Conservation (phyloP, 768 basidiomycete genomes). For the Mycena olivaceomarginata region DNA sequence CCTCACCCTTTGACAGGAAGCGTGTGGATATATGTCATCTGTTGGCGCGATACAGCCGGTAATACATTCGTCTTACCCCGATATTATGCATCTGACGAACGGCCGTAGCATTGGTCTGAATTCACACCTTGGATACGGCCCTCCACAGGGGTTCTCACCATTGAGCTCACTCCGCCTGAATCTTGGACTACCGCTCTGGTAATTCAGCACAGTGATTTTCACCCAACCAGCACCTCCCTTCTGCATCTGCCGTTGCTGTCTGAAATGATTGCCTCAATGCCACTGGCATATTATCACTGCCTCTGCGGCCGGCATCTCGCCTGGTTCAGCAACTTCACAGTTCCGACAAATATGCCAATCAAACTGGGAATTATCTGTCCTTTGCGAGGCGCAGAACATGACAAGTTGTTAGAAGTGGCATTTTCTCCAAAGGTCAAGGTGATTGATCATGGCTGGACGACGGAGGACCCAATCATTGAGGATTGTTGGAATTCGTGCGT, state of each 20-base stretch:
- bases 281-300: not conserved
- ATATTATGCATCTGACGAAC: not conserved
- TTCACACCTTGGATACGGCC: constrained; percentile 14
- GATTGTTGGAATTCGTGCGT: no score
- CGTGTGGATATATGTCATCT: no score
- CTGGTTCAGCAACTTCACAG: not conserved
- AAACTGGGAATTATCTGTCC: not conserved
- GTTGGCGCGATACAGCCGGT: no score
- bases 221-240: not conserved
- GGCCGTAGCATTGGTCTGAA: not conserved
- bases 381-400: not conserved
- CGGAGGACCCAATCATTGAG: no score
- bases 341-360: not conserved
- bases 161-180: constrained; percentile 13
- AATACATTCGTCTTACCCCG: not conserved
- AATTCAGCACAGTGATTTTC: no score
- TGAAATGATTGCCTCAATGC: constrained; percentile 11
- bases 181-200: not conserved
- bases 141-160: not conserved
- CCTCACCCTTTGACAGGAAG: not conserved
- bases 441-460: no score
- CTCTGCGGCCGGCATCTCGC: not conserved
- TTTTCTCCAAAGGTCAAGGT: not conserved
- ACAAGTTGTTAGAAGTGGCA: not conserved
- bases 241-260: not conserved